Evolutionary conservation across 768 basidiomycete genomes (phyloP), one percentile per base, ranked within the genome.

Genomic region (Sarcodon sp.): DNA sequence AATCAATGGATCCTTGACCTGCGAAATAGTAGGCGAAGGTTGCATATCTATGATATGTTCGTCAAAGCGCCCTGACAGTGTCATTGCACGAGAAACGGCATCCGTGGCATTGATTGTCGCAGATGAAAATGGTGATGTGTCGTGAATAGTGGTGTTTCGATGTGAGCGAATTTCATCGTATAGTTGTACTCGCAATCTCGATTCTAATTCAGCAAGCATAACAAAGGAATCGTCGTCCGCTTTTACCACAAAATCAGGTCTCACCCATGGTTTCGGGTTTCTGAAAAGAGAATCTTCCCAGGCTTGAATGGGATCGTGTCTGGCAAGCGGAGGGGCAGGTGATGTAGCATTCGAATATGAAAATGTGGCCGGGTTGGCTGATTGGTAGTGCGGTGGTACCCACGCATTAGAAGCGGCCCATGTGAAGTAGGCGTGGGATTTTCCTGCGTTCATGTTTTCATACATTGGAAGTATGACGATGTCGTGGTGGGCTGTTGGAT

Each of bases 371-470:
- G 69, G 65, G 53, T 73, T 66, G 7, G 39, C 15, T 9, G 39
- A 41, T 38, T 38, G 37, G 59, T 83, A 82, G 35, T 84, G 69
- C 15, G 87, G 82, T 37, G 91, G 91, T 0, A 97, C 90, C 77
- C 87, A 91, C 8, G 91, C 91, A 55, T 87, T 81, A 58, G 81
- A 76, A 35, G 87, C 77, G 4, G 93, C 89, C 94, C 94, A 98
- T 11, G 79, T 77, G 69, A 92, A 97, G 67, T 83, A 98, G 1
- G 83, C 77, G 59, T 94, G 73, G 4, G 87, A 87, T 65, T 98
- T 98, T 49, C 94, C 94, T 44, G 75, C 69, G 64, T 98, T 97
- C 94, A 98, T 97, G 64, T 97, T 96, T 67, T 98, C 94, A 8
- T 76, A 59, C 39, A 83, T 79, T 27, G 89, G 86, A 39, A 96